Evolutionary conservation across 177 flowering plant genomes (phyloP).

Genomic region (Telopea speciosissima): DNA sequence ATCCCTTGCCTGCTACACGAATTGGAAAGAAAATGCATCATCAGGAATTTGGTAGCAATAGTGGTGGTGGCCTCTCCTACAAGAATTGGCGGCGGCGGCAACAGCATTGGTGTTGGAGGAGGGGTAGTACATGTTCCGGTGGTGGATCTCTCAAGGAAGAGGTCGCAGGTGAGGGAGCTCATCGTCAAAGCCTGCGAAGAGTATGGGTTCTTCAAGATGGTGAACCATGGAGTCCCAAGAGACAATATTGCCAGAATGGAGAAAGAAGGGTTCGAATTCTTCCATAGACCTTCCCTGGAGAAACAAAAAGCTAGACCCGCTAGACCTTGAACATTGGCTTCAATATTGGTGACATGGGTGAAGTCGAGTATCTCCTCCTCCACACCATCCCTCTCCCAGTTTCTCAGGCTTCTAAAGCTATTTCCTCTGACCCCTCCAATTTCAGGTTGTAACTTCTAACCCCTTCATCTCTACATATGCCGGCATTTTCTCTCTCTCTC

Average conservation of each 20-base stretch:
- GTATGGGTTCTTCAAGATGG: constrained; percentile 72
- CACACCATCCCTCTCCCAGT: constrained; percentile 44
- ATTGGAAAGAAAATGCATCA: no score
- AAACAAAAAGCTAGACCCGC: constrained; percentile 64
- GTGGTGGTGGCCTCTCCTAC: constrained; percentile 41
- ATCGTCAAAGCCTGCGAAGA: constrained; percentile 72
- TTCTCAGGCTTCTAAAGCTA: constrained; percentile 33
- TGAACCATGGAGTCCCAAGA: constrained; percentile 60
- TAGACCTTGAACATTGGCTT: constrained; percentile 65
- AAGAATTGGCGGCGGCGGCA: no score
- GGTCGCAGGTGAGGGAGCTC: constrained; percentile 27
- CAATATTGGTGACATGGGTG: constrained; percentile 77
- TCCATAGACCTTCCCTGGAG: constrained; percentile 36
- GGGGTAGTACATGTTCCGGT: constrained; percentile 38
- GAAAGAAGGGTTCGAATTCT: constrained; percentile 45
- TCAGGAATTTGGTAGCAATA: no score
- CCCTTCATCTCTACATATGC: no score
- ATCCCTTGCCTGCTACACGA: no score
- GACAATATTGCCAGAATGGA: constrained; percentile 41
- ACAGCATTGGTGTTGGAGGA: no score
- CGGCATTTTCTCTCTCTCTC: no score
- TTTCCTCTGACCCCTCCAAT: constrained; percentile 43
- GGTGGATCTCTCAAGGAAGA: constrained; percentile 48
- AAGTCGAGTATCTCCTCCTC: constrained; percentile 75
- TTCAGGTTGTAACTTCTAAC: constrained; percentile 51